Conservation (phyloP, 805 yeast genomes). For the Yarrowia sp. region DNA sequence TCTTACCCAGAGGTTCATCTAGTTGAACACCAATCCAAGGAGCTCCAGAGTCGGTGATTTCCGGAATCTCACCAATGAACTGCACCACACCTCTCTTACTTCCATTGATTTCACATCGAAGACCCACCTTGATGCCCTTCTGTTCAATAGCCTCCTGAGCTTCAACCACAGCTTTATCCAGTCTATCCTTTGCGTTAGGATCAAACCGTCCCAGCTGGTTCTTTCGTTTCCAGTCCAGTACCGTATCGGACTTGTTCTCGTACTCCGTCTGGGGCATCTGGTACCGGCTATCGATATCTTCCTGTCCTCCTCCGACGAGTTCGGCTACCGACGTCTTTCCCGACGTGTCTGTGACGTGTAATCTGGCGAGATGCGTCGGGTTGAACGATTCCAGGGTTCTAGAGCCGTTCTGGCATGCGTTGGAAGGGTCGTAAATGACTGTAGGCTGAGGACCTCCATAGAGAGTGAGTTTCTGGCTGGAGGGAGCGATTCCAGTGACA, state of each 20-base stretch:
- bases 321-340: neutral
- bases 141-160: conserved; percentile 28
- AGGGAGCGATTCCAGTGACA: conserved; percentile 72
- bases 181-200: conserved; percentile 40
- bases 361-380: conserved; percentile 44
- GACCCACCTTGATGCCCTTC: conserved; percentile 45
- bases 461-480: conserved; percentile 44
- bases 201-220: conserved; percentile 72
- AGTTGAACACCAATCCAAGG: conserved; percentile 83
- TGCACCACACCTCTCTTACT: conserved; percentile 57
- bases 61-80: conserved; percentile 66
- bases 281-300: conserved; percentile 37
- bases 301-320: conserved; percentile 34
- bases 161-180: conserved; percentile 23
- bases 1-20: conserved; percentile 83
- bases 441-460: conserved; percentile 31
- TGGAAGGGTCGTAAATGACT: conserved; percentile 7
- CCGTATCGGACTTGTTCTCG: conserved; percentile 57
- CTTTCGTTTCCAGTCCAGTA: conserved; percentile 71
- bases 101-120: conserved; percentile 41
- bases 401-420: conserved; percentile 27
- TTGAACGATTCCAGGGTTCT: conserved; percentile 34
- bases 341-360: conserved; percentile 49
- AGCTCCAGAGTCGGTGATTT: conserved; percentile 48
- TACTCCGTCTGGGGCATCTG: conserved; percentile 62